These are phyloP conservation scores for Astrothelium subdiscretum DNA, from an alignment of 495 filamentous ascomycete genomes.

Conservation along the genomic window DNA sequence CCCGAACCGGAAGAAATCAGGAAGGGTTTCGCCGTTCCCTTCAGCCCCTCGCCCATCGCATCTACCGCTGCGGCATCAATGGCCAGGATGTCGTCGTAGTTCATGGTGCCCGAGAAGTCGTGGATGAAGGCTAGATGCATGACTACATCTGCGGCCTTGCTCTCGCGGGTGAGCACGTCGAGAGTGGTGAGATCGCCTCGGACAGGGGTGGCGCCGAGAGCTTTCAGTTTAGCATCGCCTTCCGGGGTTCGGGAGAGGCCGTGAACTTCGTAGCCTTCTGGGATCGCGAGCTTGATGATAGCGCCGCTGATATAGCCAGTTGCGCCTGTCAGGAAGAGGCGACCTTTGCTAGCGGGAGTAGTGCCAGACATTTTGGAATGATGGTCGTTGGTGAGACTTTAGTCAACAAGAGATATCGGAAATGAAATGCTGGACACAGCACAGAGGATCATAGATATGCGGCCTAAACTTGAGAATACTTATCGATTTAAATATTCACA, in stretches of 20 bases:
- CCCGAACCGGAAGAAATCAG: constrained; percentile 27
- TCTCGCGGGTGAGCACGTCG: constrained; percentile 25
- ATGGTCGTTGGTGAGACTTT: neutral
- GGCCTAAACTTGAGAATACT: too few relatives aligned
- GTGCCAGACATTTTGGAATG: neutral
- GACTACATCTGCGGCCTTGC: constrained; percentile 27
- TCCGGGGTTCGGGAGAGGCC: constrained; percentile 27
- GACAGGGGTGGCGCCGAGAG: constrained; percentile 27
- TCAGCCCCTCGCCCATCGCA: constrained; percentile 27
- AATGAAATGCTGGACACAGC: too few relatives aligned
- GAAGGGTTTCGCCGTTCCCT: constrained; percentile 25
- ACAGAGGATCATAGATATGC: neutral
- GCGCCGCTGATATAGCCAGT: constrained; percentile 32
- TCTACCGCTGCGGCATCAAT: constrained; percentile 24
- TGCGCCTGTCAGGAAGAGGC: constrained; percentile 35
- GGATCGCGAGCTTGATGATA: constrained; percentile 24
- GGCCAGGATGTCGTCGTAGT: constrained; percentile 7
- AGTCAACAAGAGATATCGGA: too few relatives aligned
- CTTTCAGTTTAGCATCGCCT: constrained; percentile 24
- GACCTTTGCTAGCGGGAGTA: constrained; percentile 5
- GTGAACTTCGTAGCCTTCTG: constrained; percentile 27
- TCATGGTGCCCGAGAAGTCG: constrained; percentile 6
- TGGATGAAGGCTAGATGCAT: constrained; percentile 28
- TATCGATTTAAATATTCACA: neutral
- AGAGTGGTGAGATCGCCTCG: constrained; percentile 27